A percentile compares a stretch with the other conserved stretches of the same genome.
phyloP scores from a whole-genome alignment of 495 filamentous ascomycete species.

The Neurospora sp. region DNA sequence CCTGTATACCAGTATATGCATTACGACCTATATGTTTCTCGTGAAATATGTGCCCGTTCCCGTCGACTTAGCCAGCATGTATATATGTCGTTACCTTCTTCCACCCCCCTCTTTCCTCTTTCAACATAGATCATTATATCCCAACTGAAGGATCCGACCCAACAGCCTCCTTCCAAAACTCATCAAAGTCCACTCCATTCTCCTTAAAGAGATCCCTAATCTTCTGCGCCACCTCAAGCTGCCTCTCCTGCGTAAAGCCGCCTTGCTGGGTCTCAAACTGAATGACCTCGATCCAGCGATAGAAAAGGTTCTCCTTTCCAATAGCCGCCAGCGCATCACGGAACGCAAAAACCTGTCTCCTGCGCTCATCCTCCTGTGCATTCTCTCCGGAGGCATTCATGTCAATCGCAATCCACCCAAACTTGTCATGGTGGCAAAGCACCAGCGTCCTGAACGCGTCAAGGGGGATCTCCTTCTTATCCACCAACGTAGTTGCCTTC shows the following conservation, averaged over 20 bases:
- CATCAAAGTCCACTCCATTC: slow-evolving; percentile 63
- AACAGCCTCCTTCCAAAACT: slow-evolving; percentile 61
- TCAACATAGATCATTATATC: slow-evolving; percentile 2
- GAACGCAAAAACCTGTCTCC: slow-evolving; percentile 58
- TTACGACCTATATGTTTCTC: slow-evolving; percentile 5
- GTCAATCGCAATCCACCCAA: slow-evolving; percentile 56
- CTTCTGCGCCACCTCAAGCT: slow-evolving; percentile 52
- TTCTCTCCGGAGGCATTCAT: slow-evolving; percentile 36
- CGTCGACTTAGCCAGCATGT: not conserved
- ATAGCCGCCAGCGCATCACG: slow-evolving; percentile 57
- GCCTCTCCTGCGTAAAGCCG: slow-evolving; percentile 59
- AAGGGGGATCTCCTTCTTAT: slow-evolving; percentile 41
- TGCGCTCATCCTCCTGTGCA: slow-evolving; percentile 39
- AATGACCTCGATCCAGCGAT: slow-evolving; percentile 73
- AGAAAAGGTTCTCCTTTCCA: slow-evolving; percentile 78
- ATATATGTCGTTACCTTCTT: not conserved
- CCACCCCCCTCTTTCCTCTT: not conserved
- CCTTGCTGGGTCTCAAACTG: slow-evolving; percentile 70
- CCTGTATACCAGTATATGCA: not conserved
- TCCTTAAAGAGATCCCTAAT: slow-evolving; percentile 56
- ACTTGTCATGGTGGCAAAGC: slow-evolving; percentile 50
- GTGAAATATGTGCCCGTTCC: not conserved
- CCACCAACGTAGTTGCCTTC: slow-evolving; percentile 51
- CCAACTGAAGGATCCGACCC: slow-evolving; percentile 42
- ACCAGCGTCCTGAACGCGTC: slow-evolving; percentile 56